These are phyloP conservation scores for Westerdykella aurantiaca DNA, from an alignment of 2,329 filamentous ascomycete genomes.

Conservation along the genomic window DNA sequence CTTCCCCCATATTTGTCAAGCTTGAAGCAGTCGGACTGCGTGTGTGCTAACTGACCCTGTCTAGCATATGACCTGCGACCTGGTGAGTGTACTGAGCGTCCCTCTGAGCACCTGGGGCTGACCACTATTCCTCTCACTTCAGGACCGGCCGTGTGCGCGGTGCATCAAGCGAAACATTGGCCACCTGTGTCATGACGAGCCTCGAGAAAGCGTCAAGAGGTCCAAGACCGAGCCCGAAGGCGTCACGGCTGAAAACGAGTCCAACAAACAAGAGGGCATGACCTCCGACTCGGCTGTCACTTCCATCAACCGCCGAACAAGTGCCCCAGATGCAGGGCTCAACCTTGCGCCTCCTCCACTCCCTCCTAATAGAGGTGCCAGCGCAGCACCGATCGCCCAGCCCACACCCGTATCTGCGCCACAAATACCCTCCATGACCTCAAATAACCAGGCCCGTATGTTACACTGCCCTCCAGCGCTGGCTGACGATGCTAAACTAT, in stretches of 20 bases:
- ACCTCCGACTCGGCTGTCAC: constrained; percentile 24
- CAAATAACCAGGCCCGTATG: constrained; percentile 71
- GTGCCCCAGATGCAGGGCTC: constrained; percentile 34
- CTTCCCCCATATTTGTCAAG: constrained; percentile 9
- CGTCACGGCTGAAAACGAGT: constrained; percentile 26
- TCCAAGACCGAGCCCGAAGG: constrained; percentile 53
- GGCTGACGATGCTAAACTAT: constrained; percentile 19
- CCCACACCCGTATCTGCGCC: constrained; percentile 62
- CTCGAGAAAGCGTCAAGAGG: constrained; percentile 77
- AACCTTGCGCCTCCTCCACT: constrained; percentile 33
- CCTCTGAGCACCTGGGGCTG: constrained; percentile 20
- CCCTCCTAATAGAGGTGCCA: constrained; percentile 31
- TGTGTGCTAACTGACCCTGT: constrained; percentile 30
- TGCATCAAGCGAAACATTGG: constrained; percentile 99
- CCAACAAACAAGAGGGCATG: constrained; percentile 24
- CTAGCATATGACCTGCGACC: constrained; percentile 52
- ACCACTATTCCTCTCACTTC: constrained; percentile 34
- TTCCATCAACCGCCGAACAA: constrained; percentile 24
- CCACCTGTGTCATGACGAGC: constrained; percentile 96
- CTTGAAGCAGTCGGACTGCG: constrained; percentile 16
- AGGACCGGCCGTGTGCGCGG: constrained; percentile 94
- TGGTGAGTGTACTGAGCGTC: constrained; percentile 31
- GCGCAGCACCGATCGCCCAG: constrained; percentile 62
- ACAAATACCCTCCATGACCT: constrained; percentile 56
- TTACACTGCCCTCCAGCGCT: constrained; percentile 33